Evolutionary conservation across 2,329 filamentous ascomycete genomes (phyloP).

Genomic region (Colletotrichum sidae): DNA sequence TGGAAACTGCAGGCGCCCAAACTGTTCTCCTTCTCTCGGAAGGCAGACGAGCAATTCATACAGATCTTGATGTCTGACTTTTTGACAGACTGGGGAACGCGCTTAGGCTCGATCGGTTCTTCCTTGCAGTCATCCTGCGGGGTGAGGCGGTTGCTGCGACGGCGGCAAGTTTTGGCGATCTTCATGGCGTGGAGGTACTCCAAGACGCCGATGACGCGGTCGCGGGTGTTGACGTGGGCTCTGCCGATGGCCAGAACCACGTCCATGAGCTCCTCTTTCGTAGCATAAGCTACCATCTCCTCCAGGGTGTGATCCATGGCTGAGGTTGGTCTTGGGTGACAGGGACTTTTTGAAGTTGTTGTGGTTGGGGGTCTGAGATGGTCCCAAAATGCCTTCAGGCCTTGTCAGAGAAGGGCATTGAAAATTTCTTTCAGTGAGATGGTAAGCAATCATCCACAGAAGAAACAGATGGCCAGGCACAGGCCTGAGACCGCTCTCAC

Average conservation of each 20-base stretch:
- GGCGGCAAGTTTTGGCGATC: background rate
- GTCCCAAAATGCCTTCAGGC: too few relatives aligned
- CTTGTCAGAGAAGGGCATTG: background rate
- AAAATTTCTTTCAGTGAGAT: too few relatives aligned
- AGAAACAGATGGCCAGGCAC: too few relatives aligned
- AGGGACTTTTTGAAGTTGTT: background rate
- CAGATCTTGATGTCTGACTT: conserved; percentile 15
- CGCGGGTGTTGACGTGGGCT: conserved; percentile 14
- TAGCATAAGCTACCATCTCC: background rate
- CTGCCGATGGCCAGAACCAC: conserved; percentile 9
- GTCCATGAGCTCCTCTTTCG: conserved; percentile 24
- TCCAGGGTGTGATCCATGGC: background rate
- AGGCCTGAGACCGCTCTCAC: too few relatives aligned
- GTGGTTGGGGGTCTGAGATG: too few relatives aligned
- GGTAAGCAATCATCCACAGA: too few relatives aligned
- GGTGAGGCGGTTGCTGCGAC: conserved; percentile 9
- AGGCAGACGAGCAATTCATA: conserved; percentile 11
- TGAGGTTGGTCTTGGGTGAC: background rate
- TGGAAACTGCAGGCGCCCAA: conserved; percentile 10
- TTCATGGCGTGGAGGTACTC: conserved; percentile 12
- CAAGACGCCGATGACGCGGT: conserved; percentile 11
- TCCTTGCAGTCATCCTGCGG: conserved; percentile 16
- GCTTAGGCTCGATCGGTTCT: too few relatives aligned
- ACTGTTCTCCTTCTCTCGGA: conserved; percentile 9
- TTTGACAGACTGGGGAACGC: too few relatives aligned